Conservation (phyloP, 108 stramenopile species). For the Cyclotella choctawhatcheeana region DNA sequence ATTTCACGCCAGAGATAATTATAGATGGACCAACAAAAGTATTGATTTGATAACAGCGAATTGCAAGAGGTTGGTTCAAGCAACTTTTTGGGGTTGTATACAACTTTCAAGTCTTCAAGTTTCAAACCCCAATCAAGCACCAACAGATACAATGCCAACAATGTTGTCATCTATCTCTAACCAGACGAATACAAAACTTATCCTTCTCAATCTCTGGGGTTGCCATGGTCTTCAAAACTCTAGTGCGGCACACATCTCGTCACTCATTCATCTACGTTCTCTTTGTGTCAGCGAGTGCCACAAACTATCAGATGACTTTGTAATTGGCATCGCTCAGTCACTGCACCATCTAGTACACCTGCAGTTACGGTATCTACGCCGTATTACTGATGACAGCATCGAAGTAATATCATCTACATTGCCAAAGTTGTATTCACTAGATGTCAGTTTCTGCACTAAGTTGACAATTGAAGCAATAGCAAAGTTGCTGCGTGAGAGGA, state of each 20-base stretch:
- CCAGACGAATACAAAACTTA: constrained; percentile 28
- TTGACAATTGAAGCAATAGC: constrained; percentile 45
- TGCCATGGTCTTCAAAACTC: constrained; percentile 61
- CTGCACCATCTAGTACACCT: constrained; percentile 51
- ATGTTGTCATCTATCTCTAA: not conserved
- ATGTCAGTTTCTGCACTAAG: constrained; percentile 69
- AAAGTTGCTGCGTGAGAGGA: constrained; percentile 35
- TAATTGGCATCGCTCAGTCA: constrained; percentile 31
- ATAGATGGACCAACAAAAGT: constrained; percentile 55
- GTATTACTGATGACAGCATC: constrained; percentile 56
- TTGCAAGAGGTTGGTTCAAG: constrained; percentile 56
- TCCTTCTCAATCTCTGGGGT: constrained; percentile 73
- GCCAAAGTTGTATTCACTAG: constrained; percentile 59
- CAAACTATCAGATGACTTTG: constrained; percentile 65
- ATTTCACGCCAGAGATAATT: constrained; percentile 71
- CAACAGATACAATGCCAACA: not conserved
- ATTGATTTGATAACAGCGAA: constrained; percentile 59
- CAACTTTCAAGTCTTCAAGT: no score
- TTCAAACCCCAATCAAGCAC: not conserved
- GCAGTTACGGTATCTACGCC: constrained; percentile 57
- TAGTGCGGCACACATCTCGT: constrained; percentile 32
- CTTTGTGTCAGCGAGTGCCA: constrained; percentile 76
- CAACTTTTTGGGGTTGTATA: constrained; percentile 75
- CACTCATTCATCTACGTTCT: constrained; percentile 46
- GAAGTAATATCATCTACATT: constrained; percentile 48